Evolutionary conservation across 805 yeast species (phyloP).

Genomic region (Kodamaea sagamina): DNA sequence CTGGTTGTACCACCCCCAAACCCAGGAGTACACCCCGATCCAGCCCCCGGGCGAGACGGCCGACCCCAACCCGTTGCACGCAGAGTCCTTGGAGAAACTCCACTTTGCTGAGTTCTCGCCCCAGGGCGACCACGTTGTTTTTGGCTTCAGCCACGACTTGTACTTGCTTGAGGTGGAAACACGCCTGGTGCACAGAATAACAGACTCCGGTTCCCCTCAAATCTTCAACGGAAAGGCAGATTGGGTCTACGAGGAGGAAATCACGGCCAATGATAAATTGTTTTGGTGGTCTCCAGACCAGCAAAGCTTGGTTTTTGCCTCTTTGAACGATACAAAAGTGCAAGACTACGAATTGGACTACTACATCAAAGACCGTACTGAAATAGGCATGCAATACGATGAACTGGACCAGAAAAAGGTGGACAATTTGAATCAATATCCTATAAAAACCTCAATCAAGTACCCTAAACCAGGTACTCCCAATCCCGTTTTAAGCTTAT

Average conservation of each 20-base stretch:
- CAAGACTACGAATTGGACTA: conserved; percentile 75
- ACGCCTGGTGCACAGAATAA: conserved; percentile 47
- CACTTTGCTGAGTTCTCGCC: conserved; percentile 71
- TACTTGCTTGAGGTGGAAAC: conserved; percentile 47
- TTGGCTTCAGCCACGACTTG: conserved; percentile 69
- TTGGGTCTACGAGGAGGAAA: conserved; percentile 95
- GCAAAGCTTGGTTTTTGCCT: conserved; percentile 59
- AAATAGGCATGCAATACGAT: conserved; percentile 13
- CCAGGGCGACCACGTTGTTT: conserved; percentile 62
- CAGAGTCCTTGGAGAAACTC: conserved; percentile 25
- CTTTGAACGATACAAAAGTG: conserved; percentile 73
- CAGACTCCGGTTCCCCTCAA: conserved; percentile 68
- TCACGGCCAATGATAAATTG: conserved; percentile 65
- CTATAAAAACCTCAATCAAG: conserved; percentile 55
- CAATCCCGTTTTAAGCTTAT: conserved; percentile 58
- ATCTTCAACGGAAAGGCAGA: conserved; percentile 88
- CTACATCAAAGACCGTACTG: conserved; percentile 52
- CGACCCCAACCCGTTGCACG: conserved; percentile 9
- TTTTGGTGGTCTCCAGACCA: conserved; percentile 89
- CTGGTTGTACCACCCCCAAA: conserved; percentile 37
- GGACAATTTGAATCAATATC: conserved; percentile 33
- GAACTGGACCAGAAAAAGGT: conserved; percentile 8
- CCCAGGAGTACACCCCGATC: conserved; percentile 33
- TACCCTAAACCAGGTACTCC: conserved; percentile 84
- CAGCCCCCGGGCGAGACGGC: conserved; percentile 18